phyloP scores from a whole-genome alignment of 2,329 filamentous ascomycete species.

The Zasmidium angulare region DNA sequence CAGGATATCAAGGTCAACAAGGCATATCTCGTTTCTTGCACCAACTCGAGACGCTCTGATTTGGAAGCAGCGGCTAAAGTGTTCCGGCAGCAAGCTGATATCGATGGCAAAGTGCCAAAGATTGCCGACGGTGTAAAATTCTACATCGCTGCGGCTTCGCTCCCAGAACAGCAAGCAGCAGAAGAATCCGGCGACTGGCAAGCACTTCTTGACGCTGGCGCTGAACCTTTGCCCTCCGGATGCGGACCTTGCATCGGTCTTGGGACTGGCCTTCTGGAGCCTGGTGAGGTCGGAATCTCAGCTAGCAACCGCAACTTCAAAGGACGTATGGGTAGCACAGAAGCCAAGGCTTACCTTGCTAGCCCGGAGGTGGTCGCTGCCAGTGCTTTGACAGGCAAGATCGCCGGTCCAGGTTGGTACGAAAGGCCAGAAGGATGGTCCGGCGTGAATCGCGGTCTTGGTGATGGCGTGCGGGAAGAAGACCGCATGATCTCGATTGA shows the following conservation, averaged over 20 bases:
- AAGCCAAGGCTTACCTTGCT: constrained; percentile 80
- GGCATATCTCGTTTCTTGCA: constrained; percentile 87
- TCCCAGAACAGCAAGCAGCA: constrained; percentile 71
- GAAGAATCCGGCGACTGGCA: constrained; percentile 87
- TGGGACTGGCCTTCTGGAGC: constrained; percentile 74
- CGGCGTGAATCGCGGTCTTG: constrained; percentile 70
- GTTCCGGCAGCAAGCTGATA: constrained; percentile 72
- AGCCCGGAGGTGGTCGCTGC: constrained; percentile 91
- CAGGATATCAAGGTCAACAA: constrained; percentile 77
- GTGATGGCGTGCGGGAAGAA: constrained; percentile 63
- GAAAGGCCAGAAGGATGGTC: constrained; percentile 66
- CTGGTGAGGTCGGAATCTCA: constrained; percentile 81
- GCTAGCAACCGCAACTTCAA: constrained; percentile 89
- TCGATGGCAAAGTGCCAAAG: constrained; percentile 64
- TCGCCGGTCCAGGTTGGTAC: constrained; percentile 77
- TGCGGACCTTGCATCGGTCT: constrained; percentile 88
- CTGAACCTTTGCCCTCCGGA: constrained; percentile 65
- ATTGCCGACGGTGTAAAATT: constrained; percentile 75
- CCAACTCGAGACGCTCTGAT: constrained; percentile 80
- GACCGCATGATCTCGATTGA: constrained; percentile 67
- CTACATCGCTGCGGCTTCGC: constrained; percentile 86
- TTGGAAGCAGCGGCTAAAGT: constrained; percentile 79
- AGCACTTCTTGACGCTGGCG: constrained; percentile 75
- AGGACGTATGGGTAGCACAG: constrained; percentile 79
- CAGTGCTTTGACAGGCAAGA: constrained; percentile 72